Evolutionary conservation across 257 asterid genomes (phyloP).

Genomic region (Leptodermis oblonga): DNA sequence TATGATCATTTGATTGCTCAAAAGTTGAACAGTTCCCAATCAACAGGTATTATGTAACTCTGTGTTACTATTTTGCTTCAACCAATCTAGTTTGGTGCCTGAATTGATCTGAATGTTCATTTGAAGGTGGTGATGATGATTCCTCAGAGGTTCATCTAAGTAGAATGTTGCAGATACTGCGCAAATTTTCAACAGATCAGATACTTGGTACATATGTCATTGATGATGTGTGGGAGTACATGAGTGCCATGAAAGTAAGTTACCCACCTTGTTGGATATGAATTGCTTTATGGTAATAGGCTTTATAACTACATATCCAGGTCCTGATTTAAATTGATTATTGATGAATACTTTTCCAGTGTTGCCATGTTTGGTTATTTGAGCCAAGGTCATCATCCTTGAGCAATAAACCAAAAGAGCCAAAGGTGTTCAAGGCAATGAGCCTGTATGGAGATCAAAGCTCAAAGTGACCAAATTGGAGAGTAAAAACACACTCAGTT

Average conservation of each 20-base stretch:
- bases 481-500: too few species aligned
- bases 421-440: too few species aligned
- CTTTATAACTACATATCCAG: too few species aligned
- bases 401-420: too few species aligned
- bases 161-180: slow-evolving; percentile 87
- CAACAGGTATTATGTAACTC: slow-evolving; percentile 50
- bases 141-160: slow-evolving; percentile 72
- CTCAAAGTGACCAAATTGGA: too few species aligned
- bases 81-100: neutral
- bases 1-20: slow-evolving; percentile 96
- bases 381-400: too few species aligned
- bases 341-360: neutral
- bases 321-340: neutral
- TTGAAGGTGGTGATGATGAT: slow-evolving; percentile 64
- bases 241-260: slow-evolving; percentile 97
- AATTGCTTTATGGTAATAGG: neutral
- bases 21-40: slow-evolving; percentile 71
- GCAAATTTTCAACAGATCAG: slow-evolving; percentile 85
- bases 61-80: slow-evolving; percentile 6
- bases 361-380: neutral
- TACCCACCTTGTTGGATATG: neutral
- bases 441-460: too few species aligned
- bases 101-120: slow-evolving; percentile 7
- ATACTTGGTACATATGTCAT: slow-evolving; percentile 85
- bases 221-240: slow-evolving; percentile 98